These are phyloP conservation scores for Camelina sativa DNA, from an alignment of 345 rosid genomes.

Conservation along the genomic window DNA sequence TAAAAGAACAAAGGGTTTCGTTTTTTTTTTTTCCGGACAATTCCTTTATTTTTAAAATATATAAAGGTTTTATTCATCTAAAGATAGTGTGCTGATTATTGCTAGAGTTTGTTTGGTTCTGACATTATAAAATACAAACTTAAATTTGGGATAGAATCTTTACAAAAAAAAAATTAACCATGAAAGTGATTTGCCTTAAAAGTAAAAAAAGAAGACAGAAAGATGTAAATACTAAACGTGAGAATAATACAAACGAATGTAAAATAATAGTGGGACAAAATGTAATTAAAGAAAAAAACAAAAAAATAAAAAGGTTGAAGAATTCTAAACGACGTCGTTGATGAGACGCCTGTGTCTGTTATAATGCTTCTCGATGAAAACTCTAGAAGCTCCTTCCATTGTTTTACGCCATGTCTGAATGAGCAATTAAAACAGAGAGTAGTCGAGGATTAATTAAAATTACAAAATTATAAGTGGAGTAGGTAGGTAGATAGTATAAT, in stretches of 20 bases:
- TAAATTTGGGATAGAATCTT: not conserved
- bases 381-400: slow-evolving; percentile 79
- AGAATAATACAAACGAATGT: slow-evolving; percentile 6
- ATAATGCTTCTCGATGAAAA: slow-evolving; percentile 77
- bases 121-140: not conserved
- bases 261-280: not conserved
- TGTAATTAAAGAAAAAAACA: too few relatives aligned
- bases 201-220: not conserved
- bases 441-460: not conserved
- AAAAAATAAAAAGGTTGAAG: not conserved
- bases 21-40: too few relatives aligned
- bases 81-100: not conserved
- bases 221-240: not conserved
- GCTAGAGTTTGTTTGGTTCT: not conserved
- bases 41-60: too few relatives aligned
- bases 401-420: slow-evolving; percentile 88
- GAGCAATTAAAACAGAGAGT: not conserved
- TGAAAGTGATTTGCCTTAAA: not conserved
- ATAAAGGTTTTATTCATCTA: not conserved
- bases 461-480: too few relatives aligned
- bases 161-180: not conserved
- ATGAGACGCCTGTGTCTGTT: slow-evolving; percentile 80
- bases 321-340: slow-evolving; percentile 55
- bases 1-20: not conserved
- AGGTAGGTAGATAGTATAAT: too few relatives aligned